Conservation (phyloP, 2,329 filamentous ascomycete species). For the Penicillium sp. region DNA sequence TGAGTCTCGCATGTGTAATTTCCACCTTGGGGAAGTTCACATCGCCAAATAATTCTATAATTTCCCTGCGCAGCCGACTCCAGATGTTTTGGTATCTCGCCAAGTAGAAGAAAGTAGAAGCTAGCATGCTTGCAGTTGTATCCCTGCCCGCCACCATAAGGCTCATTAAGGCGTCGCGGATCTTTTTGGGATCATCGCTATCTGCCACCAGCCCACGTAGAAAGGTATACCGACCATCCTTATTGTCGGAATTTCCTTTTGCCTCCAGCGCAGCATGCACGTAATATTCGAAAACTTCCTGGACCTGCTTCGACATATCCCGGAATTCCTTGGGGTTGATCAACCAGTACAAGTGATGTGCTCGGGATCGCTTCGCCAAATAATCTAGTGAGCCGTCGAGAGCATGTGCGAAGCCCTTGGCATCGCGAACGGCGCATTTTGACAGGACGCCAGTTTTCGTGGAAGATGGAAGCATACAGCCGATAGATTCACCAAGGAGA, state of each 20-base stretch:
- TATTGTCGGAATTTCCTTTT: constrained; percentile 35
- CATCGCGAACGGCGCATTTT: constrained; percentile 33
- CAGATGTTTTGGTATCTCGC: constrained; percentile 42
- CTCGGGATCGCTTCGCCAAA: constrained; percentile 30
- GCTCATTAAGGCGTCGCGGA: constrained; percentile 53
- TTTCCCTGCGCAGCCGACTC: constrained; percentile 36
- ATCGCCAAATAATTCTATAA: constrained; percentile 46
- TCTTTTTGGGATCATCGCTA: constrained; percentile 47
- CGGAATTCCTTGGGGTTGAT: constrained; percentile 42
- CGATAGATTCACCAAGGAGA: constrained; percentile 74
- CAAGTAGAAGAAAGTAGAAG: constrained; percentile 51
- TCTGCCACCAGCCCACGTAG: constrained; percentile 50
- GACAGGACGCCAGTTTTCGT: constrained; percentile 54
- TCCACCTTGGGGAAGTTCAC: constrained; percentile 34
- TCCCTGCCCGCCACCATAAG: constrained; percentile 56
- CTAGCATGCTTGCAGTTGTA: constrained; percentile 51
- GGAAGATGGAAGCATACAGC: constrained; percentile 45
- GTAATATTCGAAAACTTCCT: constrained; percentile 53
- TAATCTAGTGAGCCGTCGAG: constrained; percentile 39
- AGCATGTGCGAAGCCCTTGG: constrained; percentile 37
- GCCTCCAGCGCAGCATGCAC: constrained; percentile 47
- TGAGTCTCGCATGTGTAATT: constrained; percentile 48
- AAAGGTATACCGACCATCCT: constrained; percentile 50
- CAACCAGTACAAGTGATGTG: constrained; percentile 40
- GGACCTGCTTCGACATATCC: constrained; percentile 43